Conservation (phyloP, 805 yeast species). For the Maudiozyma barnettii region DNA sequence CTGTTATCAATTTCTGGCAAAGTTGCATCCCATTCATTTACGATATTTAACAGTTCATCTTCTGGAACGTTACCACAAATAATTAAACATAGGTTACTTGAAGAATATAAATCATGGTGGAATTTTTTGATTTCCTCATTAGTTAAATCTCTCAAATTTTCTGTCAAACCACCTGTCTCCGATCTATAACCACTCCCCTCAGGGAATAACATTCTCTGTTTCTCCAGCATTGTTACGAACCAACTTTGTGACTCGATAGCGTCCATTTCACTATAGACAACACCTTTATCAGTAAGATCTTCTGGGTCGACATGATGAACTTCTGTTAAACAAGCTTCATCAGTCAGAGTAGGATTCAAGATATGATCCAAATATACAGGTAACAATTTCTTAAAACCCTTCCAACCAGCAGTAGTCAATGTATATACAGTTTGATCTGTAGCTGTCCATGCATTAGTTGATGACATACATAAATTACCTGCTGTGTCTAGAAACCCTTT, state of each 20-base stretch:
- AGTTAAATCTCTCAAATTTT: conserved; percentile 62
- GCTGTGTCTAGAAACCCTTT: conserved; percentile 83
- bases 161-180: conserved; percentile 88
- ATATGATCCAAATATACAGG: conserved; percentile 90
- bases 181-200: conserved; percentile 72
- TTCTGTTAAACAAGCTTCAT: conserved; percentile 86
- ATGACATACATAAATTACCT: conserved; percentile 74
- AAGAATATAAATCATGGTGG: conserved; percentile 62
- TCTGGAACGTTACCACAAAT: conserved; percentile 83
- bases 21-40: conserved; percentile 52
- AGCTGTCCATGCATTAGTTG: conserved; percentile 95
- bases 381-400: conserved; percentile 72
- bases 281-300: conserved; percentile 82
- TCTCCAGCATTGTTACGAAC: conserved; percentile 51
- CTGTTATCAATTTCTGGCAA: conserved; percentile 34
- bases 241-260: conserved; percentile 75
- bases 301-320: conserved; percentile 90
- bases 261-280: conserved; percentile 95
- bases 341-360: conserved; percentile 74
- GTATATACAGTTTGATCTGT: conserved; percentile 95
- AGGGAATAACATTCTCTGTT: conserved; percentile 48
- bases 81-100: conserved; percentile 75
- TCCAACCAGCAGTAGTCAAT: conserved; percentile 90
- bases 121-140: conserved; percentile 68
- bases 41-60: conserved; percentile 49